Evolutionary conservation across 345 rosid genomes (phyloP).

Genomic region (Sonneratia caseolaris): DNA sequence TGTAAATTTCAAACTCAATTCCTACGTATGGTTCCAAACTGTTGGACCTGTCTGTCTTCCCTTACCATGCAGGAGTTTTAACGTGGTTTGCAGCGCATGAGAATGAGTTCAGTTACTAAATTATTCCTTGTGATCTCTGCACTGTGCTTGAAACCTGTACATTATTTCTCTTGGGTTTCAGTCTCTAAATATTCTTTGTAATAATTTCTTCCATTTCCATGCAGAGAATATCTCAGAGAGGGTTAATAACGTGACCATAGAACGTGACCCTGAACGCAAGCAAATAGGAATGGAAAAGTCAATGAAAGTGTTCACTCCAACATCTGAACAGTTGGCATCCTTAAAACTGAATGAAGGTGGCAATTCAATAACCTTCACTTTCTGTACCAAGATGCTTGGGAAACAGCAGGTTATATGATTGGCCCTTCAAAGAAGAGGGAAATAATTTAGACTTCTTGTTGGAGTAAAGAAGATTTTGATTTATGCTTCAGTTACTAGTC

Average conservation of each 20-base stretch:
- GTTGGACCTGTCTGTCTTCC: neutral
- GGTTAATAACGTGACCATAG: neutral
- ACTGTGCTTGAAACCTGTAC: neutral
- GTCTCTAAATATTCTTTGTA: neutral
- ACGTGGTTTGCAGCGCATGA: neutral
- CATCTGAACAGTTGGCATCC: conserved; percentile 76
- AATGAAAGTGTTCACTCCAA: conserved; percentile 52
- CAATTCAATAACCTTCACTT: conserved; percentile 63
- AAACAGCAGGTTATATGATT: conserved; percentile 54
- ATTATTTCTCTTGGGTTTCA: neutral
- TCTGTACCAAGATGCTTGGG: conserved; percentile 85
- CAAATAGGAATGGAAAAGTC: conserved; percentile 15
- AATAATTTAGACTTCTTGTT: neutral
- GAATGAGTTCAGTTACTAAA: neutral
- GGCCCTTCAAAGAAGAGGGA: neutral
- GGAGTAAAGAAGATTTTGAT: neutral
- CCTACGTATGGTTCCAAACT: neutral
- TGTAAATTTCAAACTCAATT: neutral
- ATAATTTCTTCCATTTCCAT: neutral
- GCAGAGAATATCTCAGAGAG: neutral
- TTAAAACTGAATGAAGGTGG: conserved; percentile 69
- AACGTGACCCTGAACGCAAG: neutral
- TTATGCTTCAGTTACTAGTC: neutral
- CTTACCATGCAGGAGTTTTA: neutral
- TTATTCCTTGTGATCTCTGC: neutral